Evolutionary conservation across 2,329 filamentous ascomycete genomes (phyloP).

Genomic region (Ophiostoma fasciatum): DNA sequence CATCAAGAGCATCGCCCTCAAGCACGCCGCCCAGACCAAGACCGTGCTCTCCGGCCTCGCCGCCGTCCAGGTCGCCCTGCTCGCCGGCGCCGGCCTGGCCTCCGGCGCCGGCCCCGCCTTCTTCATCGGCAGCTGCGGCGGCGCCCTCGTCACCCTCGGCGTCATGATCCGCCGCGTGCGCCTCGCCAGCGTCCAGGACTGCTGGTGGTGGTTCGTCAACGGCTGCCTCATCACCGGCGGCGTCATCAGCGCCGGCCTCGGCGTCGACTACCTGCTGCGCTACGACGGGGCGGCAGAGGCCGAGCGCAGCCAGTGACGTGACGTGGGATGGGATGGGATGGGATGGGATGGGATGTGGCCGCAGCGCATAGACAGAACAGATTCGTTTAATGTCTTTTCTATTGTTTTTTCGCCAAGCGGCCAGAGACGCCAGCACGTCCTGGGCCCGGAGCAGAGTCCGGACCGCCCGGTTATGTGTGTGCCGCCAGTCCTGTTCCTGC

Average conservation of each 20-base stretch:
- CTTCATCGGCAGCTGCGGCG: slow-evolving; percentile 52
- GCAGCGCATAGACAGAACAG: too few relatives aligned
- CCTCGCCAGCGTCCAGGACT: slow-evolving; percentile 49
- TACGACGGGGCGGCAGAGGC: slow-evolving; percentile 22
- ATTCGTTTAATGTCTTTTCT: too few relatives aligned
- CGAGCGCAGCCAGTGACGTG: too few relatives aligned
- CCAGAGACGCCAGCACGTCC: too few relatives aligned
- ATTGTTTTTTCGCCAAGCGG: too few relatives aligned
- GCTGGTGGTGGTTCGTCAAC: slow-evolving; percentile 67
- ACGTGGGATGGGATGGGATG: too few relatives aligned
- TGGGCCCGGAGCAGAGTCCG: too few relatives aligned
- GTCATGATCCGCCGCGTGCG: slow-evolving; percentile 55
- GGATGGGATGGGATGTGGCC: too few relatives aligned
- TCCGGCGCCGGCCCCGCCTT: slow-evolving; percentile 55
- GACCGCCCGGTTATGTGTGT: too few relatives aligned
- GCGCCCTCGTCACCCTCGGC: slow-evolving; percentile 43
- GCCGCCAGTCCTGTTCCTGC: too few relatives aligned
- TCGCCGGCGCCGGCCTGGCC: slow-evolving; percentile 54
- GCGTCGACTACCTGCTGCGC: slow-evolving; percentile 41
- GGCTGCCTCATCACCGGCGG: slow-evolving; percentile 56
- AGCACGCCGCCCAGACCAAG: slow-evolving; percentile 66
- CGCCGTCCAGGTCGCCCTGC: slow-evolving; percentile 49
- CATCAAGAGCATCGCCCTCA: slow-evolving; percentile 76
- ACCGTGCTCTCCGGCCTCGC: slow-evolving; percentile 57
- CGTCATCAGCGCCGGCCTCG: slow-evolving; percentile 42